Evolutionary conservation across 2,329 filamentous ascomycete genomes (phyloP).

Genomic region (Metarhizium guizhouense): DNA sequence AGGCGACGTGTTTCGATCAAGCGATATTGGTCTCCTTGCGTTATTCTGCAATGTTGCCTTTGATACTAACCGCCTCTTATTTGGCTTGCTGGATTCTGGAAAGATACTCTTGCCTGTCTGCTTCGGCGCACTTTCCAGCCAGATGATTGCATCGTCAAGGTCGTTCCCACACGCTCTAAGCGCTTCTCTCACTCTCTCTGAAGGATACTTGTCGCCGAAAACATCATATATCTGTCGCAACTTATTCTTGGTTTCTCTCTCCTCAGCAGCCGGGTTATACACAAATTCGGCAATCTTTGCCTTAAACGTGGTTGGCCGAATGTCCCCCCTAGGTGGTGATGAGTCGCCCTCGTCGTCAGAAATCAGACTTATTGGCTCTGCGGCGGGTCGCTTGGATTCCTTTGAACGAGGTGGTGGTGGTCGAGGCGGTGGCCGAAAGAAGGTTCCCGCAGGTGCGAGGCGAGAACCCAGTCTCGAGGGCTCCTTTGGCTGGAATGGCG

Average conservation of each 20-base stretch:
- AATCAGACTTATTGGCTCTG: slow-evolving; percentile 36
- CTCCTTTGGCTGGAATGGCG: slow-evolving; percentile 48
- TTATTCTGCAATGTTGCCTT: slow-evolving; percentile 18
- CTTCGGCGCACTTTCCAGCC: slow-evolving; percentile 15
- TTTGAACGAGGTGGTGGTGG: slow-evolving; percentile 11
- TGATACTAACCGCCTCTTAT: slow-evolving; percentile 20
- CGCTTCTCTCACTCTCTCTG: slow-evolving; percentile 23
- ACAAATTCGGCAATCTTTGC: slow-evolving; percentile 28
- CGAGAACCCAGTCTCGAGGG: slow-evolving; percentile 35
- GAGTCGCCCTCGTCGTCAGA: slow-evolving; percentile 37
- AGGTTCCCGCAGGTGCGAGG: slow-evolving; percentile 70
- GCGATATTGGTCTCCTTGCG: slow-evolving; percentile 6
- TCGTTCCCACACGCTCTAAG: slow-evolving; percentile 23
- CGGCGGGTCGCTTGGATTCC: slow-evolving; percentile 26
- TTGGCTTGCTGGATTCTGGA: slow-evolving; percentile 11
- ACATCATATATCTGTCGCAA: slow-evolving; percentile 29
- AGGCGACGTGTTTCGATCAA: slow-evolving; percentile 11
- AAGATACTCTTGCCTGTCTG: neutral
- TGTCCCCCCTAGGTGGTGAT: slow-evolving; percentile 49
- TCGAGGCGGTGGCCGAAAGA: slow-evolving; percentile 46
- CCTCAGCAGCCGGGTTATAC: slow-evolving; percentile 40
- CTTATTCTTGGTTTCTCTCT: slow-evolving; percentile 24
- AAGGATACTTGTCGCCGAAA: slow-evolving; percentile 20
- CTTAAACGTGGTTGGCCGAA: slow-evolving; percentile 50
- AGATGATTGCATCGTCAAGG: slow-evolving; percentile 25